Base-by-base conservation (phyloP, 371 early-diverging fungal species). In the Apophysomyces variabilis region DNA sequence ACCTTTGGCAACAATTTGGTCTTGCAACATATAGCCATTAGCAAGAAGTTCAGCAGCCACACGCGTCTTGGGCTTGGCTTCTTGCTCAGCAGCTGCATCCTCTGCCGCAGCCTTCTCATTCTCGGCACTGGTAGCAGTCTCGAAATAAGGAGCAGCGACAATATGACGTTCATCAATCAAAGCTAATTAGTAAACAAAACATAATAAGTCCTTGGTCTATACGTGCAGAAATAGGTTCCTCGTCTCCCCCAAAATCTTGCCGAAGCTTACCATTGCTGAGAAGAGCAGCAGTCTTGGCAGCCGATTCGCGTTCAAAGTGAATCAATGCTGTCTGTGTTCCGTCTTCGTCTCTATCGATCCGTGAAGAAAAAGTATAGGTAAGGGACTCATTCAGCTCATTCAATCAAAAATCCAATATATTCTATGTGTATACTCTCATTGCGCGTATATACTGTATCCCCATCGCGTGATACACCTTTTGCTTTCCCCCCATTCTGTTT, bases 261-360 rank as follows among this genome's bases (percentile, higher is more conserved):
- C 41, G 13, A 41, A 37, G 37, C 64, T 68, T 71, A 77, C 81
- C 81, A 62, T 89, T 86, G 68, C 86, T 85, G 38, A 89, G 72
- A 66, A 89, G 83, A 61, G 80, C 72, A 39, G 90, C 90, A 11
- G 90, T 89, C 82, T 87, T 87, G 71, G 89, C 89, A 64, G 88
- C 89, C 32, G 87, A 83, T 66, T 87, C 90, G 62, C 85, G 79
- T 64, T 85, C 87, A 58, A 88, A 88, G 60, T 79, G 71, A 45
- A 88, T 85, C 60, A 88, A 75, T 43, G 88, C 88, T 58, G 74
- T 71, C 67, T 88, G 86, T 11, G 67, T 75, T 13, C 75, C 80
- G 63, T 77, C 79, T 5, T 77, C 77, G 44, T 79, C 80, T 71
- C 80, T 82, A 66, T 36, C 13, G 60, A 46, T 26, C 32, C 32